Conservation (phyloP, 2,329 filamentous ascomycete genomes). For the Onygena corvina region DNA sequence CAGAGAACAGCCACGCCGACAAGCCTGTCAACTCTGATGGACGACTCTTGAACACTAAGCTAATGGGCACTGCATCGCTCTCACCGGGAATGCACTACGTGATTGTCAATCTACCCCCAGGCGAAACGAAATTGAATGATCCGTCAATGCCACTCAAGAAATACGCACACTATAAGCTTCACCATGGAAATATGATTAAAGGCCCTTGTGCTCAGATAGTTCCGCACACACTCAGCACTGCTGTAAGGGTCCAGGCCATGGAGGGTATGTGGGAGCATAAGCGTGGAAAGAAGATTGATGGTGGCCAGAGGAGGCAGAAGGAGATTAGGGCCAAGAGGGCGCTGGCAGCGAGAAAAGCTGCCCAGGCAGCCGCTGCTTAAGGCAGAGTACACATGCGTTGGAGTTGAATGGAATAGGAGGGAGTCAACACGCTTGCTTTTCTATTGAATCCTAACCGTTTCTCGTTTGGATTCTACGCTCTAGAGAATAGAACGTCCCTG, state of each 20-base stretch:
- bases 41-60: constrained; percentile 5
- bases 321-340: constrained; percentile 80
- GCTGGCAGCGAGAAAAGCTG: constrained; percentile 56
- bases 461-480: neutral
- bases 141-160: constrained; percentile 39
- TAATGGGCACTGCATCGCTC: constrained; percentile 33
- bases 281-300: constrained; percentile 83
- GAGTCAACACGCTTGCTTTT: neutral
- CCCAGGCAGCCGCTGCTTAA: constrained; percentile 5
- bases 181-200: constrained; percentile 55
- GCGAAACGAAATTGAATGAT: constrained; percentile 43
- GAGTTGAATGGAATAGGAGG: neutral
- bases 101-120: constrained; percentile 48
- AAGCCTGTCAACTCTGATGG: neutral
- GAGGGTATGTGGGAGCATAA: constrained; percentile 91
- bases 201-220: constrained; percentile 63
- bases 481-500: neutral
- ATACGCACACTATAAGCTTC: constrained; percentile 55
- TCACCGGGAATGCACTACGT: constrained; percentile 46
- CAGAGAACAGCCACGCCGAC: neutral
- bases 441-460: neutral
- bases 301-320: constrained; percentile 79
- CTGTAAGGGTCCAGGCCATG: constrained; percentile 55
- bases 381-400: neutral
- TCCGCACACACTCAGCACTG: constrained; percentile 47